These are phyloP conservation scores for Plasmodium gallinaceum DNA, from an alignment of 169 alveolate genomes.

Conservation along the genomic window DNA sequence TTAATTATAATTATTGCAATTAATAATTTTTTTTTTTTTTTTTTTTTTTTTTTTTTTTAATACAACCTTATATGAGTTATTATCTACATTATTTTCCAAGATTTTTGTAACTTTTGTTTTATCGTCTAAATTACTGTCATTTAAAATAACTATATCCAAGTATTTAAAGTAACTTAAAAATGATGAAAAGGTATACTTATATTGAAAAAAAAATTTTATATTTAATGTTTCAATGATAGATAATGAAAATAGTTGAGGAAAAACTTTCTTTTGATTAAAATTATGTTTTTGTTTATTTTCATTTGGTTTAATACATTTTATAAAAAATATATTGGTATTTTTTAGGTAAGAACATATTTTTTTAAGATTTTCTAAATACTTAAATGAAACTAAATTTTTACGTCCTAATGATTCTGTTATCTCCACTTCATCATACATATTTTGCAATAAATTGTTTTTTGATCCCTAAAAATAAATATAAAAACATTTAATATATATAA, in stretches of 20 bases:
- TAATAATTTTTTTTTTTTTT: background rate
- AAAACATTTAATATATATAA: background rate
- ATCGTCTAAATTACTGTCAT: conserved; percentile 32
- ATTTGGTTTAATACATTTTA: conserved; percentile 76
- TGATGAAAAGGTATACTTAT: conserved; percentile 54
- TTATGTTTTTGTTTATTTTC: conserved; percentile 57
- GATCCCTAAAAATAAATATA: conserved; percentile 22
- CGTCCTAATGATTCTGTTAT: conserved; percentile 61
- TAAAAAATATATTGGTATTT: conserved; percentile 58
- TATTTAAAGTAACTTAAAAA: conserved; percentile 48
- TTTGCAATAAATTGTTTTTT: conserved; percentile 16
- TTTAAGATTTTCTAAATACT: conserved; percentile 58
- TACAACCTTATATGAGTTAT: conserved; percentile 44
- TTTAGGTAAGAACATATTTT: conserved; percentile 58
- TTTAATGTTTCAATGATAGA: conserved; percentile 73
- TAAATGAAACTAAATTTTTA: conserved; percentile 52
- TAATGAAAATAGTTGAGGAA: conserved; percentile 64
- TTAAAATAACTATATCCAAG: conserved; percentile 29
- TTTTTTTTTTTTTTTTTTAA: background rate
- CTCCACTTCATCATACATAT: conserved; percentile 47
- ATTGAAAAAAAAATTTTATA: conserved; percentile 57
- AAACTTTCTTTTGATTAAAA: conserved; percentile 56
- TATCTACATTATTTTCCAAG: conserved; percentile 12
- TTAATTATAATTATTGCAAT: background rate
- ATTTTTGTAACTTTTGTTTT: conserved; percentile 39